phyloP scores from a whole-genome alignment of 208 protist genomes.

The Acanthamoeba healyi region DNA sequence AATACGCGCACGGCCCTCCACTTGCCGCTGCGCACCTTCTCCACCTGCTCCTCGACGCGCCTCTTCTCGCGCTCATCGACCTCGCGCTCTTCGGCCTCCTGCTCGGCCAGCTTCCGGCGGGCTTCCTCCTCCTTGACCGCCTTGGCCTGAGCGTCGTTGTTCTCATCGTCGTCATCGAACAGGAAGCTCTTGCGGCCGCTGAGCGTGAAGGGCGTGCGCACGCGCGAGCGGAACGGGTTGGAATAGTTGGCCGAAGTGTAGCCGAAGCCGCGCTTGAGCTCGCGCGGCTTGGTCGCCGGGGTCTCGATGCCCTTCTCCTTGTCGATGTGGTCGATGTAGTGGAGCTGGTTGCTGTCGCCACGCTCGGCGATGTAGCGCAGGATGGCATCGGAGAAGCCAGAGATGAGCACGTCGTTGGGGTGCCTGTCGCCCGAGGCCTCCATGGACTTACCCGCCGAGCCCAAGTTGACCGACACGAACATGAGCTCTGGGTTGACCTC shows the following conservation, averaged over 20 bases:
- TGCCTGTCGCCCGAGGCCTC: conserved; percentile 81
- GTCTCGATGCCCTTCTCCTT: conserved; percentile 18
- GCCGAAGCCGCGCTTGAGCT: neutral
- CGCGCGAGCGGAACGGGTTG: conserved; percentile 31
- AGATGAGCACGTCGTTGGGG: conserved; percentile 94
- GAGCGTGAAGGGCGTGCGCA: neutral
- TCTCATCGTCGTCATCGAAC: conserved; percentile 37
- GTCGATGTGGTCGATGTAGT: conserved; percentile 72
- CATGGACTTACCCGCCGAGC: too few species aligned
- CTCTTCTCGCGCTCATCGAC: conserved; percentile 12
- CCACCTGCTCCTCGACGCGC: conserved; percentile 31
- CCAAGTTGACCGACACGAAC: conserved; percentile 92
- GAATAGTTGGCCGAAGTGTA: conserved; percentile 3
- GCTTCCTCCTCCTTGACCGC: neutral
- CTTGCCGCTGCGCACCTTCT: conserved; percentile 54
- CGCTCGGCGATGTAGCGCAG: conserved; percentile 94
- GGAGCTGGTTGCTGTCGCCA: conserved; percentile 73
- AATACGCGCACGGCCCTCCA: conserved; percentile 91
- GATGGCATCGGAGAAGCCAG: conserved; percentile 94
- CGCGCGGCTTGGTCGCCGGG: neutral
- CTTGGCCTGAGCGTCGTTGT: neutral
- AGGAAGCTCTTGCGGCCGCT: conserved; percentile 6
- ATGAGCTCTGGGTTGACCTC: conserved; percentile 93
- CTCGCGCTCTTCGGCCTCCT: conserved; percentile 34
- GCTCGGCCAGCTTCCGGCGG: neutral